phyloP scores from a whole-genome alignment of 1,284 basidiomycete species.

The Marasmius oreades region DNA sequence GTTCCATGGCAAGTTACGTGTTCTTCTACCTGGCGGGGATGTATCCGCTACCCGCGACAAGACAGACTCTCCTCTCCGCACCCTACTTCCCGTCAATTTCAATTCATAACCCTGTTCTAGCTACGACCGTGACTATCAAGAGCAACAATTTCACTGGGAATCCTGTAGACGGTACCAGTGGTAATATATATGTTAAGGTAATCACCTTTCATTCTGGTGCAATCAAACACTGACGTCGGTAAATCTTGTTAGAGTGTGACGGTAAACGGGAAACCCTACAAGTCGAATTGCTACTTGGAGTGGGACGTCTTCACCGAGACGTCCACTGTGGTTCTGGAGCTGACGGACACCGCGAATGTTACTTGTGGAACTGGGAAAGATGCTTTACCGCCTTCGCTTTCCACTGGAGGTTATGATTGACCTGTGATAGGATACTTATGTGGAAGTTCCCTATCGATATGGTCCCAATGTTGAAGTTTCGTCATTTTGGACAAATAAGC shows the following conservation, averaged over 20 bases:
- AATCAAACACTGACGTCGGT: background rate
- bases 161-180: constrained; percentile 26
- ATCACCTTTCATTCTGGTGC: constrained; percentile 8
- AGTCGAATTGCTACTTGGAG: constrained; percentile 59
- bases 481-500: too few relatives aligned
- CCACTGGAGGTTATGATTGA: constrained; percentile 50
- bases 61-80: constrained; percentile 55
- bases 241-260: constrained; percentile 42
- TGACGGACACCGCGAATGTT: constrained; percentile 48
- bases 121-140: constrained; percentile 52
- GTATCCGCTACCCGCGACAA: constrained; percentile 59
- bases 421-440: too few relatives aligned
- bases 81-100: constrained; percentile 58
- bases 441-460: too few relatives aligned
- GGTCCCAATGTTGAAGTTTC: too few relatives aligned
- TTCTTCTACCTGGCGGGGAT: constrained; percentile 57
- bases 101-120: constrained; percentile 54
- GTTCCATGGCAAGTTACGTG: constrained; percentile 68
- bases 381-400: constrained; percentile 56
- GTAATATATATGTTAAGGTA: constrained; percentile 55
- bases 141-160: constrained; percentile 38
- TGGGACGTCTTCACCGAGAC: constrained; percentile 52
- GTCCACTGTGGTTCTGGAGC: constrained; percentile 43
- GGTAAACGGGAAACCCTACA: constrained; percentile 51
- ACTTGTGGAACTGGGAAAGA: constrained; percentile 43